These are phyloP conservation scores for Quercus phellos DNA, from an alignment of 331 rosid genomes.

Conservation along the genomic window DNA sequence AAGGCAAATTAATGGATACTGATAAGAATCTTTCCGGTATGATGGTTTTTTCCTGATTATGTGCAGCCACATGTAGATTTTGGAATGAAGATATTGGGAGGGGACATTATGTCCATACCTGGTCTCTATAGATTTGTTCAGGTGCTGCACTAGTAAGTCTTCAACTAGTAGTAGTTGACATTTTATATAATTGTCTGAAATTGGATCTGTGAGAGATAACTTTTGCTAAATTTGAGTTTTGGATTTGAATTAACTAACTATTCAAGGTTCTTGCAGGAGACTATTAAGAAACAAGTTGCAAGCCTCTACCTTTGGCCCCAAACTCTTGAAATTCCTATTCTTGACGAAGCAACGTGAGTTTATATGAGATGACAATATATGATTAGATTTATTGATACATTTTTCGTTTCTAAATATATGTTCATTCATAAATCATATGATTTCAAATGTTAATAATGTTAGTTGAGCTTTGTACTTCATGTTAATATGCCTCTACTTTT, in stretches of 20 bases:
- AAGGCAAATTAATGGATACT: background rate
- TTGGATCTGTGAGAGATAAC: background rate
- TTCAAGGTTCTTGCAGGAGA: slow-evolving; percentile 45
- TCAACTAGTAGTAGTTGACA: slow-evolving; percentile 8
- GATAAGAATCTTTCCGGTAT: background rate
- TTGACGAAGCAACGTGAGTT: slow-evolving; percentile 68
- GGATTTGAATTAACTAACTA: background rate
- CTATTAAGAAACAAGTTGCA: slow-evolving; percentile 66
- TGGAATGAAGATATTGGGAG: slow-evolving; percentile 78
- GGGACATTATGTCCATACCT: slow-evolving; percentile 88
- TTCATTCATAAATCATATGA: background rate
- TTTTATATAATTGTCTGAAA: slow-evolving; percentile 5
- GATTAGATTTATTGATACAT: background rate
- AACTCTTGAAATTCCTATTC: slow-evolving; percentile 67
- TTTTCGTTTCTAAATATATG: background rate
- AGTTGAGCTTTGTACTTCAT: background rate
- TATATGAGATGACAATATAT: slow-evolving; percentile 2
- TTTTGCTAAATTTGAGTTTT: background rate
- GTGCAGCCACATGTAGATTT: slow-evolving; percentile 89
- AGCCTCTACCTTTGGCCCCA: slow-evolving; percentile 91
- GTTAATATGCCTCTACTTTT: background rate
- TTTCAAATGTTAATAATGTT: background rate
- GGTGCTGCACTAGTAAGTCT: slow-evolving; percentile 60
- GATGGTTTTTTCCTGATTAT: slow-evolving; percentile 14
- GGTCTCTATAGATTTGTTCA: slow-evolving; percentile 79